Percentiles rank a stretch among this genome's conserved stretches.
Evolutionary conservation across 441 rosid species (phyloP).

Genomic region (Aquilaria agallochum): DNA sequence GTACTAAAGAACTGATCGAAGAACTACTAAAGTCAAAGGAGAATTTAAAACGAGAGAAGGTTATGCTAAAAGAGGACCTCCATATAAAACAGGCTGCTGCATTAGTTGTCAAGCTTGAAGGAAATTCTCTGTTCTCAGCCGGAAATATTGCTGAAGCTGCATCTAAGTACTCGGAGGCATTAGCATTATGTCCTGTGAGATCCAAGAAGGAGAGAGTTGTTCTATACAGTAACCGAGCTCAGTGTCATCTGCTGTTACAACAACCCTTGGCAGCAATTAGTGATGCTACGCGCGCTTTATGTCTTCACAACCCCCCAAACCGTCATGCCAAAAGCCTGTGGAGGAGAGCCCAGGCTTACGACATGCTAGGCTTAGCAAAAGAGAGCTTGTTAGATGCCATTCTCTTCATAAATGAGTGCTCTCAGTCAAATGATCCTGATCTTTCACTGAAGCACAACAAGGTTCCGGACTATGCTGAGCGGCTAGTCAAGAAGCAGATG

Average conservation of each 20-base stretch:
- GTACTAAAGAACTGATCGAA: constrained; percentile 68
- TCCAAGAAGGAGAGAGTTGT: constrained; percentile 94
- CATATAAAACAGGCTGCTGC: constrained; percentile 97
- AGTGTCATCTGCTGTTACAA: constrained; percentile 87
- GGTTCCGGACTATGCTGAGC: constrained; percentile 97
- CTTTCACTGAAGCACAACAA: constrained; percentile 84
- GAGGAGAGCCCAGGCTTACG: constrained; percentile 99
- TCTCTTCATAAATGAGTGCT: constrained; percentile 92
- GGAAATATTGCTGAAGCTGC: constrained; percentile 91
- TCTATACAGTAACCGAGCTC: constrained; percentile 89
- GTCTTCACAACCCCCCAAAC: constrained; percentile 82
- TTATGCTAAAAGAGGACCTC: constrained; percentile 91
- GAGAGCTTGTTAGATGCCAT: constrained; percentile 95
- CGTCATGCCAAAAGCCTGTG: constrained; percentile 96
- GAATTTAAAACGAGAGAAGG: constrained; percentile 89
- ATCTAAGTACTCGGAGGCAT: constrained; percentile 85
- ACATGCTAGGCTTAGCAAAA: constrained; percentile 88
- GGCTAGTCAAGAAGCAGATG: constrained; percentile 97
- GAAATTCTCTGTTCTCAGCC: constrained; percentile 92
- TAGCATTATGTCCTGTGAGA: constrained; percentile 86
- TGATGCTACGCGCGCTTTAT: constrained; percentile 84
- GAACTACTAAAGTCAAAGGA: constrained; percentile 64
- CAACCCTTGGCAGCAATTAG: constrained; percentile 88
- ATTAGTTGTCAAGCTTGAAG: constrained; percentile 93
- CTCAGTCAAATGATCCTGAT: constrained; percentile 93